Evolutionary conservation across 192 early-diverging fungal genomes (phyloP).

Genomic region (Kappamyces sp.): DNA sequence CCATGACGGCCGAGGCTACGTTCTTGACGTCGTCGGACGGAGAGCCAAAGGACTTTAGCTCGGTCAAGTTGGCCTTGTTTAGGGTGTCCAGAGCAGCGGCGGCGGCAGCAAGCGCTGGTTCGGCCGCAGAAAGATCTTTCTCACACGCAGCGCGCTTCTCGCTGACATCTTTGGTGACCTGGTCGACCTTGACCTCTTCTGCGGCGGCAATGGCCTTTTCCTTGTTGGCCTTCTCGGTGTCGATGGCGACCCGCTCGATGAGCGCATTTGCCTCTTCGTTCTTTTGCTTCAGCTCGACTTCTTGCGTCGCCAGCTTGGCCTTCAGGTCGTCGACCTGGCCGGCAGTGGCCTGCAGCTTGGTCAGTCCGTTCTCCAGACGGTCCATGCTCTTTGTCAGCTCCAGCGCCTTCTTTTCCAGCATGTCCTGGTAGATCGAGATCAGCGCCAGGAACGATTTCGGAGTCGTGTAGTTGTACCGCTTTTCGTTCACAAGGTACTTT

Average conservation of each 20-base stretch:
- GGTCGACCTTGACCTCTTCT: slow-evolving; percentile 58
- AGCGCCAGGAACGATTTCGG: slow-evolving; percentile 61
- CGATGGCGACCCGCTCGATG: slow-evolving; percentile 56
- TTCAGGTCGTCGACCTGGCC: slow-evolving; percentile 61
- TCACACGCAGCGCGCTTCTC: slow-evolving; percentile 54
- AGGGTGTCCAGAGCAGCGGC: slow-evolving; percentile 53
- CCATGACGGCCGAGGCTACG: slow-evolving; percentile 55
- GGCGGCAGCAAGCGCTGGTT: slow-evolving; percentile 57
- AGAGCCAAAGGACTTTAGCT: slow-evolving; percentile 62
- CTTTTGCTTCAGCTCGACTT: slow-evolving; percentile 60
- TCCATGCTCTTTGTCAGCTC: slow-evolving; percentile 61
- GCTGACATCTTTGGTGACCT: slow-evolving; percentile 53
- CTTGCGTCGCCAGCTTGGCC: slow-evolving; percentile 57
- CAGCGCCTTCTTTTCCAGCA: slow-evolving; percentile 52
- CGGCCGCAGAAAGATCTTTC: slow-evolving; percentile 53
- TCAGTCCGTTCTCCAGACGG: slow-evolving; percentile 60
- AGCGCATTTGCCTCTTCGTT: slow-evolving; percentile 57
- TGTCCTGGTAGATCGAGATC: slow-evolving; percentile 56
- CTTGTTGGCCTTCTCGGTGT: slow-evolving; percentile 61
- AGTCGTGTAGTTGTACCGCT: slow-evolving; percentile 61
- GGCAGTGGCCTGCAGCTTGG: slow-evolving; percentile 57
- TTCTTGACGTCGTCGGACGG: slow-evolving; percentile 58
- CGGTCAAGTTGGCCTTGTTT: slow-evolving; percentile 64
- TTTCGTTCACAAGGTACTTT: slow-evolving; percentile 60
- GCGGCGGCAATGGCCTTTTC: slow-evolving; percentile 62